phyloP scores from a whole-genome alignment of 805 yeast genomes.

The Saccharomyces cerevisiae region DNA sequence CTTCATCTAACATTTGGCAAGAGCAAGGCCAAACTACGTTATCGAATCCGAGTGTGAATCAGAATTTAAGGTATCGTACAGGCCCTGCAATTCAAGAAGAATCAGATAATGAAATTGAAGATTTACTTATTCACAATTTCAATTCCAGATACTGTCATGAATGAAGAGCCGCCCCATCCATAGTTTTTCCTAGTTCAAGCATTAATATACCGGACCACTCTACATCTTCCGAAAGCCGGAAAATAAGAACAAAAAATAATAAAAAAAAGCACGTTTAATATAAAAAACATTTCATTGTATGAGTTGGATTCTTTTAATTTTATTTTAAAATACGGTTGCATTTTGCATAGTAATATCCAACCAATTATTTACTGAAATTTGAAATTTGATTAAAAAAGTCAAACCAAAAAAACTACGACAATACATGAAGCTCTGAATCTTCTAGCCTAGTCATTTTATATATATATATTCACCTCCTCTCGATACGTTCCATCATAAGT shows the following conservation, averaged over 20 bases:
- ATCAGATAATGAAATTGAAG: neutral
- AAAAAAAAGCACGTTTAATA: neutral
- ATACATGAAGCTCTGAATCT: neutral
- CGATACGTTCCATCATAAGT: neutral
- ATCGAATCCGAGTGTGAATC: neutral
- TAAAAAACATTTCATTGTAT: neutral
- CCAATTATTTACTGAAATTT: neutral
- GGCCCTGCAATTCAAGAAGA: neutral
- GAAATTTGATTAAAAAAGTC: neutral
- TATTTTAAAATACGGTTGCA: neutral
- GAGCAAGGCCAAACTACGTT: neutral
- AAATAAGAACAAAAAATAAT: neutral
- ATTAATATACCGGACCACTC: neutral
- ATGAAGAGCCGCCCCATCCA: neutral
- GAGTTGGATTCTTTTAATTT: neutral
- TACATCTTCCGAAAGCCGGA: neutral
- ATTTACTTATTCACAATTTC: neutral
- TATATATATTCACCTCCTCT: neutral
- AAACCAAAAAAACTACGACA: neutral
- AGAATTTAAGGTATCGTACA: neutral
- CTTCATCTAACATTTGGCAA: neutral
- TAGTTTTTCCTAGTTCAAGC: neutral
- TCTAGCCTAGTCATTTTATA: neutral
- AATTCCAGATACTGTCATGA: neutral
- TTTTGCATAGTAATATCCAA: neutral